Percentiles rank a stretch among this genome's conserved stretches.
Conservation (phyloP, 164 flowering plant species). For the Dillenia turbinata region DNA sequence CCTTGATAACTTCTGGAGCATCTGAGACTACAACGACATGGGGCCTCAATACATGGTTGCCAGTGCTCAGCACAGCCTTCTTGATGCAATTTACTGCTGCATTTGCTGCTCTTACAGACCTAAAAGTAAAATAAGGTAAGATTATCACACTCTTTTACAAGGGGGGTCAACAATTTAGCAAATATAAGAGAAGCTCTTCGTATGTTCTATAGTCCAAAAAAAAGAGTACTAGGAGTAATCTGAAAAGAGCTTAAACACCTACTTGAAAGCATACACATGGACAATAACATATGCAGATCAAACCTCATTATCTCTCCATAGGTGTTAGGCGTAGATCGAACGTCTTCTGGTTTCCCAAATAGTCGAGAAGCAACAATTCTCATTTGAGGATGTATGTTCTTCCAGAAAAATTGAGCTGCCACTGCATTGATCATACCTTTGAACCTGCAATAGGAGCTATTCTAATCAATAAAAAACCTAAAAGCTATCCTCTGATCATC, state of each 20-base stretch:
- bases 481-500: too few relatives aligned
- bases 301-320: constrained; percentile 90
- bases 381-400: constrained; percentile 77
- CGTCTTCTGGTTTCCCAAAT: constrained; percentile 59
- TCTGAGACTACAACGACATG: constrained; percentile 78
- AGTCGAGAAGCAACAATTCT: constrained; percentile 57
- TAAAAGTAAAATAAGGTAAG: constrained; percentile 11
- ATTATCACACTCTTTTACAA: too few relatives aligned
- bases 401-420: constrained; percentile 90
- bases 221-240: too few relatives aligned
- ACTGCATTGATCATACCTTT: constrained; percentile 89
- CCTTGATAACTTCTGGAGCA: constrained; percentile 63
- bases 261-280: constrained; percentile 94
- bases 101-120: constrained; percentile 62
- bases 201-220: too few relatives aligned
- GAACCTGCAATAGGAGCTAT: constrained; percentile 47
- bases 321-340: constrained; percentile 60
- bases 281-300: constrained; percentile 80
- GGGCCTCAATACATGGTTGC: constrained; percentile 34
- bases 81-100: constrained; percentile 75
- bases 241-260: constrained; percentile 34
- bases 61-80: constrained; percentile 34
- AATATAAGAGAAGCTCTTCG: too few relatives aligned
- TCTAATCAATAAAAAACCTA: too few relatives aligned
- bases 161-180: too few relatives aligned